Base-by-base conservation (phyloP, 495 filamentous ascomycete species). In the Tuber microsphaerosporum region DNA sequence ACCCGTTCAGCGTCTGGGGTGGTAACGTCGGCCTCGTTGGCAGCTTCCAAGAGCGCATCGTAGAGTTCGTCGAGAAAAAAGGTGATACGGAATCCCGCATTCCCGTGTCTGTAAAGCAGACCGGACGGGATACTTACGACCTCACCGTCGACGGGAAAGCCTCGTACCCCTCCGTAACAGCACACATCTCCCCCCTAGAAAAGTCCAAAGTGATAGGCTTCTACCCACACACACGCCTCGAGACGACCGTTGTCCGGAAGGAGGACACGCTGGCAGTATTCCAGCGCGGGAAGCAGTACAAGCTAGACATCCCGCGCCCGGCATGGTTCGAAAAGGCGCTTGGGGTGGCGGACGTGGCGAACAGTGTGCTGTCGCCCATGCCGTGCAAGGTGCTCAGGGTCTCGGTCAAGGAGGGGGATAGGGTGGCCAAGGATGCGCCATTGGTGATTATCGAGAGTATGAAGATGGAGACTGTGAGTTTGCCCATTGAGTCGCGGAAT, bases 371-470 rank as follows among this genome's bases (percentile, higher is more conserved):
- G 70, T 92, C 94, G 39, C 94, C 94, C 1, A 97, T 97, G 94
- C 94, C 94, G 17, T 97, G 94, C 84, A 97, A 97, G 85, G 89
- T 97, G 8, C 84, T 97, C 75, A 88, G 92, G 72, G 93, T 96
- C 44, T 91, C 94, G 83, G 92, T 94, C 1, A 79, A 88, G 73
- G 93, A 91, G 74, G 96, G 95, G 0, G 90, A 94, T 77, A 84
- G 82, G 71, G 94, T 98, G 56, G 88, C 90, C 82, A 96, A 94
- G 85, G 94, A 94, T 72, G 90, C 96, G 79, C 89, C 93, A 31
- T 85, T 99, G 76, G 93, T 98, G 65, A 94, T 99, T 1, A 97
- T 99, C 82, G 95, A 99, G 85, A 97, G 94, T 74, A 99, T 99
- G 95, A 99, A 99, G 88, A 99, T 99, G 95, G 95, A 99, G 85